phyloP scores from a whole-genome alignment of 2,329 filamentous ascomycete species.

The Aspergillus niger region DNA sequence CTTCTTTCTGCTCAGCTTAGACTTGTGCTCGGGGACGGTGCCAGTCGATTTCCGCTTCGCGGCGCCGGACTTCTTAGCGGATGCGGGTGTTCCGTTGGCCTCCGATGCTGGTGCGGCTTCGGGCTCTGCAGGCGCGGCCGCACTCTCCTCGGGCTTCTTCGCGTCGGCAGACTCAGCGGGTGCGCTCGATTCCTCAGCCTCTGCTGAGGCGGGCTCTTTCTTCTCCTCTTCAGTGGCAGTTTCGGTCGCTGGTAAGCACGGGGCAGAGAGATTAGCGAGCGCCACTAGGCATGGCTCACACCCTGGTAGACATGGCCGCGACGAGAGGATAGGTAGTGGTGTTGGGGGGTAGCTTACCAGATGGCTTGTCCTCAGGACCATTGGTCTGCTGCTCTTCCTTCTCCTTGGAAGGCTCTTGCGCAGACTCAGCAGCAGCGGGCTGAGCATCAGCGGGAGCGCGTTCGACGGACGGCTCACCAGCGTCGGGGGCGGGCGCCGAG shows the following conservation, averaged over 20 bases:
- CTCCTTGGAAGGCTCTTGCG: conserved; percentile 25
- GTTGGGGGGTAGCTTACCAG: conserved; percentile 28
- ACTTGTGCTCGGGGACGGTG: conserved; percentile 66
- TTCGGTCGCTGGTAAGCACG: conserved; percentile 21
- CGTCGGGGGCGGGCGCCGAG: conserved; percentile 32
- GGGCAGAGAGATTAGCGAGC: conserved; percentile 15
- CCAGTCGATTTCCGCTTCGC: conserved; percentile 72
- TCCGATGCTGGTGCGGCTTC: conserved; percentile 34
- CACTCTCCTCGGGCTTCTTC: conserved; percentile 27
- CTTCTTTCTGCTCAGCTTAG: conserved; percentile 80
- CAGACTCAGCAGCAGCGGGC: conserved; percentile 21
- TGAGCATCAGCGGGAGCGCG: conserved; percentile 32
- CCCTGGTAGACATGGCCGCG: conserved; percentile 3
- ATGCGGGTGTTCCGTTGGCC: conserved; percentile 52
- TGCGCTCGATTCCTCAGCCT: conserved; percentile 32
- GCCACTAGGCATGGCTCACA: conserved; percentile 12
- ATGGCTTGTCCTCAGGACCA: conserved; percentile 31
- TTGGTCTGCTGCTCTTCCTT: conserved; percentile 27
- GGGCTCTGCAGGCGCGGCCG: conserved; percentile 27
- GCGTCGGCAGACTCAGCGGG: conserved; percentile 25
- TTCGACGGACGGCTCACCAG: conserved; percentile 36
- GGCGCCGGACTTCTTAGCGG: conserved; percentile 49
- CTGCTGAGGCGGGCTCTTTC: conserved; percentile 29
- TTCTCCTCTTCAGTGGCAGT: conserved; percentile 31
- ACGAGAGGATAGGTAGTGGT: not conserved